These are phyloP conservation scores for Sphaceloma murrayae DNA, from an alignment of 2,329 filamentous ascomycete species.

Conservation along the genomic window DNA sequence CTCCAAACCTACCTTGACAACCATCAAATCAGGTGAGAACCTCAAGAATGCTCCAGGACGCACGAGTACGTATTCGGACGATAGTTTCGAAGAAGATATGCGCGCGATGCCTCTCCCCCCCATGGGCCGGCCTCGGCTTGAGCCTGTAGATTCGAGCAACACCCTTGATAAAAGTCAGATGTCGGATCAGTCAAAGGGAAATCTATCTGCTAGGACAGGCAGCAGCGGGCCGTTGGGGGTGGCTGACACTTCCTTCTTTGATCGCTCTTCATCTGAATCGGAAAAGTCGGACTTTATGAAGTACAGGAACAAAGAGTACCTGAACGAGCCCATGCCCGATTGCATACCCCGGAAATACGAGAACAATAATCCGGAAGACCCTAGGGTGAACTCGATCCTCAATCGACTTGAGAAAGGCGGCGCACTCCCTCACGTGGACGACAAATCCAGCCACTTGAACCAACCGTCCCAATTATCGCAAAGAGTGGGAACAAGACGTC, in stretches of 20 bases:
- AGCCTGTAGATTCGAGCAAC: slow-evolving; percentile 9
- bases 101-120: slow-evolving; percentile 6
- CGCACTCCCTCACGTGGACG: slow-evolving; percentile 25
- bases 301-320: slow-evolving; percentile 16
- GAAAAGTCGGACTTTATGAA: slow-evolving; percentile 25
- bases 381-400: slow-evolving; percentile 24
- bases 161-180: slow-evolving; percentile 11
- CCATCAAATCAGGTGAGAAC: slow-evolving; percentile 37
- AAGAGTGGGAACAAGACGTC: slow-evolving; percentile 39
- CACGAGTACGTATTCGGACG: slow-evolving; percentile 12
- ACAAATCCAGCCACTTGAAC: slow-evolving; percentile 25
- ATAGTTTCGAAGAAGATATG: slow-evolving; percentile 13
- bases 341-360: slow-evolving; percentile 16
- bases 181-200: slow-evolving; percentile 16
- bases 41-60: slow-evolving; percentile 7
- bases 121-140: slow-evolving; percentile 2
- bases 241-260: slow-evolving; percentile 29
- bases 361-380: slow-evolving; percentile 19
- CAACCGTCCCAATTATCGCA: slow-evolving; percentile 31
- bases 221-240: slow-evolving; percentile 24
- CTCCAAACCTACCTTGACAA: slow-evolving; percentile 40
- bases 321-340: slow-evolving; percentile 20
- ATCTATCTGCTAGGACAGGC: slow-evolving; percentile 17
- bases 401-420: slow-evolving; percentile 29
- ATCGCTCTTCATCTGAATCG: slow-evolving; percentile 29